Evolutionary conservation across 257 asterid genomes (phyloP).

Genomic region (Scutellaria minor): DNA sequence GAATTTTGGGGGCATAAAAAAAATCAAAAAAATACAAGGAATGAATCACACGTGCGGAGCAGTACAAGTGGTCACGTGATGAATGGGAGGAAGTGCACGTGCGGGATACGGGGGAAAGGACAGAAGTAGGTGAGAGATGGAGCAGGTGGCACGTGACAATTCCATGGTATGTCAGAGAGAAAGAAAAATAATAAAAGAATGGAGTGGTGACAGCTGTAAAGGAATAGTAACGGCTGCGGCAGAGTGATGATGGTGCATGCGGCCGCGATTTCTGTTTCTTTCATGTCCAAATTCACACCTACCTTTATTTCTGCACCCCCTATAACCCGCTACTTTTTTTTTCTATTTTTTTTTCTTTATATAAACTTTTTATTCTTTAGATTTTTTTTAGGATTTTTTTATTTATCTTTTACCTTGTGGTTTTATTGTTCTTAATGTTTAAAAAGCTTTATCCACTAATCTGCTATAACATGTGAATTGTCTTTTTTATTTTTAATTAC

Average conservation of each 20-base stretch:
- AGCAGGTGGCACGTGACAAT: conserved; percentile 47
- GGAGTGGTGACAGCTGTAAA: conserved; percentile 38
- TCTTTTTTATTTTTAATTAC: too few relatives aligned
- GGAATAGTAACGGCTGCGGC: conserved; percentile 38
- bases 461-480: too few relatives aligned
- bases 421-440: too few relatives aligned
- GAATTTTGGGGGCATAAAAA: too few relatives aligned
- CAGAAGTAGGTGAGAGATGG: conserved; percentile 41
- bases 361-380: neutral
- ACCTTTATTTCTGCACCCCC: conserved; percentile 21
- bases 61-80: conserved; percentile 42
- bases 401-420: too few relatives aligned
- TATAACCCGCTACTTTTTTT: conserved; percentile 7
- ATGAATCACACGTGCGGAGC: conserved; percentile 34
- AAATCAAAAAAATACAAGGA: too few relatives aligned
- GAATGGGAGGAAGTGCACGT: conserved; percentile 35
- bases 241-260: conserved; percentile 33
- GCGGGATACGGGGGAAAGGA: conserved; percentile 44
- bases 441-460: too few relatives aligned
- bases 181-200: neutral
- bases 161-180: conserved; percentile 22
- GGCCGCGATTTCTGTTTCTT: conserved; percentile 35
- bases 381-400: too few relatives aligned
- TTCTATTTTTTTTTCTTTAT: neutral
- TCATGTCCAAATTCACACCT: conserved; percentile 26